phyloP scores from a whole-genome alignment of 1,284 basidiomycete genomes.

The Irpex sp. region DNA sequence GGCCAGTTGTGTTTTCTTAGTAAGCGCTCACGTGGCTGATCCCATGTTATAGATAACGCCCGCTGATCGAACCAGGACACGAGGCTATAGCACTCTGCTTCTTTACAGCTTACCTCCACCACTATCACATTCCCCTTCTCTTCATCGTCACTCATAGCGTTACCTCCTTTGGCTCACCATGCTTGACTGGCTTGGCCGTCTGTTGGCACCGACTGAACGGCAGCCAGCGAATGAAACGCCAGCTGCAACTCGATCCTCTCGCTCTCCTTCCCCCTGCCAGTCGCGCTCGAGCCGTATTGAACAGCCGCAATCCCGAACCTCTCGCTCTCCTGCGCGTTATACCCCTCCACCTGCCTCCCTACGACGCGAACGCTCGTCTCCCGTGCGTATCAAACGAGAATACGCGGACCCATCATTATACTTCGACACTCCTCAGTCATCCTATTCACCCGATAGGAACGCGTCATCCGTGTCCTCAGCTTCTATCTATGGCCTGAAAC shows the following conservation, averaged over 20 bases:
- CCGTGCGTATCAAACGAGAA: background rate
- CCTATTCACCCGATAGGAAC: background rate
- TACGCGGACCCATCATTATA: background rate
- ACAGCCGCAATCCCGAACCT: background rate
- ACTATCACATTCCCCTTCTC: background rate
- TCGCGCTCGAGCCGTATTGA: background rate
- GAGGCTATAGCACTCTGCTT: background rate
- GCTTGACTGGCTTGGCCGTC: background rate
- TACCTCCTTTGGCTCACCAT: background rate
- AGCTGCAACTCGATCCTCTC: background rate
- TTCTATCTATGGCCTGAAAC: background rate
- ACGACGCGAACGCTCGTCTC: background rate
- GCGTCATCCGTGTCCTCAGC: background rate
- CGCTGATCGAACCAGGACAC: background rate
- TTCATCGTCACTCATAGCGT: background rate
- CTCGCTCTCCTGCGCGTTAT: background rate
- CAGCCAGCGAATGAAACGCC: background rate
- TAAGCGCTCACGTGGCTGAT: conserved; percentile 1
- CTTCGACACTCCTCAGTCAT: background rate
- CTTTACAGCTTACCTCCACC: background rate
- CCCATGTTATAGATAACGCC: background rate
- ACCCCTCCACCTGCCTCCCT: background rate
- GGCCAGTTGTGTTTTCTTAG: background rate
- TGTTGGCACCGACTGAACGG: background rate
- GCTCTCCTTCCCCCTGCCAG: background rate